phyloP scores from a whole-genome alignment of 2,329 filamentous ascomycete species.

The Pyrenochaeta sp. region DNA sequence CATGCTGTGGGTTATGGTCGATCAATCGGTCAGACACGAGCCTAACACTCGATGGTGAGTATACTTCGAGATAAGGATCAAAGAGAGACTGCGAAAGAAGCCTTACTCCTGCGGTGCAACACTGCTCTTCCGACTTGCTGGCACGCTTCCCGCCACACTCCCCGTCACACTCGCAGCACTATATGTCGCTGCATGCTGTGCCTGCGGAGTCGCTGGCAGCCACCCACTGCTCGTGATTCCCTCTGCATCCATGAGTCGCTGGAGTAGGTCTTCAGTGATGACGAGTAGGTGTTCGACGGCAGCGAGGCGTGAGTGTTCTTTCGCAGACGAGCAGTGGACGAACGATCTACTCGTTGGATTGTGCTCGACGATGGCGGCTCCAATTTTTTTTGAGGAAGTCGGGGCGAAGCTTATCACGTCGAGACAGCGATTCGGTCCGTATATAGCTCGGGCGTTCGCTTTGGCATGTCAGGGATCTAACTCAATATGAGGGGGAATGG shows the following conservation, averaged over 20 bases:
- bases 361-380: constrained; percentile 49
- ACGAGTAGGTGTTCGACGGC: constrained; percentile 47
- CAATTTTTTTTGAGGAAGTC: constrained; percentile 44
- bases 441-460: constrained; percentile 48
- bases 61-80: background rate
- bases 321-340: constrained; percentile 45
- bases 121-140: constrained; percentile 36
- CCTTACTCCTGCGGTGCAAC: constrained; percentile 38
- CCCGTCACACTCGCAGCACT: constrained; percentile 24
- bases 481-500: background rate
- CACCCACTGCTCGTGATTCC: constrained; percentile 47
- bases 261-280: constrained; percentile 46
- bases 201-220: constrained; percentile 41
- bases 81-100: background rate
- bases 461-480: constrained; percentile 1
- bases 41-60: constrained; percentile 1
- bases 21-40: constrained; percentile 11
- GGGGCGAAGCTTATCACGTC: constrained; percentile 48
- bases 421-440: constrained; percentile 45
- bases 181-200: constrained; percentile 41
- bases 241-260: constrained; percentile 43
- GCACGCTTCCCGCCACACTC: constrained; percentile 28
- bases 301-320: constrained; percentile 40
- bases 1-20: constrained; percentile 8
- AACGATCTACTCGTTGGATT: constrained; percentile 45